Evolutionary conservation across 805 yeast species (phyloP), one percentile per base, ranked within the genome.

Genomic region (Hanseniaspora pseudoguilliermondii): DNA sequence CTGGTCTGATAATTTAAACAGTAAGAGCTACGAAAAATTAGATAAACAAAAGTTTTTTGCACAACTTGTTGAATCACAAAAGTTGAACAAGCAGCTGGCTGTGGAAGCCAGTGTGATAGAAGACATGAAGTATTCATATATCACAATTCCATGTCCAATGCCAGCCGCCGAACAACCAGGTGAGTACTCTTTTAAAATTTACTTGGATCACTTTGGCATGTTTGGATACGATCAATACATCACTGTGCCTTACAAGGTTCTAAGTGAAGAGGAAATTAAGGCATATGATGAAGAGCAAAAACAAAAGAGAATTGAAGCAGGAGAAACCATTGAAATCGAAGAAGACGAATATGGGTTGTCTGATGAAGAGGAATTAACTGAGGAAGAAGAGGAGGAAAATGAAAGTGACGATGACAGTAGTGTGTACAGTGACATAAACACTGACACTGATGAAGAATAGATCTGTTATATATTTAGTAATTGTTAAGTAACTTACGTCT

Each of bases 371-470:
- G 71, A 67, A 13, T 78, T 73, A 23, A 72, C 65, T 21, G 72
- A 69, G 27, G 73, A 68, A 42, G 86, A 80, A 62, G 74, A 78
- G 39, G 81, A 82, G 59, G 80, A 83, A 0, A 85, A 81, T 55
- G 84, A 73, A 47, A 86, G 80, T 61, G 72, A 64, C 20, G 80
- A 75, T n/a, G 69, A 64, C 15, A 58, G 59, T 18, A 68, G 64
- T 44, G 62, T 64, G 44, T 71, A 68, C 58, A 67, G 67, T 18
- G 69, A 69, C 50, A 67, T 71, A 2, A 71, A 69, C 55, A 69
- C 72, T 5, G 72, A 68, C 35, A 66, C 57, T 36, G 71, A 68
- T 54, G 65, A 62, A 29, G 66, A 63, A 41, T 58, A 50, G 27
- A 60, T 58, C 34, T 44, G 44, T 18, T 42, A 57, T 38, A 44